A percentile compares a stretch with the other conserved stretches of the same genome.
These are phyloP conservation scores for Croton setiger DNA, from an alignment of 441 rosid species.

Conservation along the genomic window DNA sequence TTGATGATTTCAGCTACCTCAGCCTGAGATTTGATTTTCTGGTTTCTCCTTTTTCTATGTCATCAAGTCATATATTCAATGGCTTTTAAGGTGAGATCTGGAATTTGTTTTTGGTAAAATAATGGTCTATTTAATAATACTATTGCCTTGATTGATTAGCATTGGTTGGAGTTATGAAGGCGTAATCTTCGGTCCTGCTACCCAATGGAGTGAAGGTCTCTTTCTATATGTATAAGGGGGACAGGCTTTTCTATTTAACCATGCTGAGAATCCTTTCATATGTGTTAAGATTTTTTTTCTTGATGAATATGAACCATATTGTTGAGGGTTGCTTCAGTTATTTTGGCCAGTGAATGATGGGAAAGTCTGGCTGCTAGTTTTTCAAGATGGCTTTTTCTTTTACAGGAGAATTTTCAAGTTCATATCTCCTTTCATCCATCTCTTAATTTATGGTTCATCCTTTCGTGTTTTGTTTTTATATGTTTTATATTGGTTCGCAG, in stretches of 20 bases:
- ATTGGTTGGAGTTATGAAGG: conserved; percentile 1
- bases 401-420: neutral
- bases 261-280: neutral
- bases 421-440: neutral
- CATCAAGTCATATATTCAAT: neutral
- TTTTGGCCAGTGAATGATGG: neutral
- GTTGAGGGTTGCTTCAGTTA: neutral
- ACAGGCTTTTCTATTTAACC: neutral
- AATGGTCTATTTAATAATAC: neutral
- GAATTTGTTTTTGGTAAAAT: neutral
- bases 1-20: neutral
- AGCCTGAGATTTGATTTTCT: neutral
- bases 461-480: neutral
- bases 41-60: neutral
- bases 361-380: neutral
- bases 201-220: too few relatives aligned
- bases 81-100: neutral
- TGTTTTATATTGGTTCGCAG: neutral
- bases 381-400: neutral
- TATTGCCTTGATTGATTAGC: neutral
- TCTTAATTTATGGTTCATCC: neutral
- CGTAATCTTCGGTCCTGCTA: neutral
- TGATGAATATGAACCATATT: neutral
- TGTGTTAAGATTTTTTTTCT: conserved; percentile 2
- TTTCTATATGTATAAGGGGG: too few relatives aligned